phyloP scores from a whole-genome alignment of 2,329 filamentous ascomycete species.

The Fusarium sulawesiense region DNA sequence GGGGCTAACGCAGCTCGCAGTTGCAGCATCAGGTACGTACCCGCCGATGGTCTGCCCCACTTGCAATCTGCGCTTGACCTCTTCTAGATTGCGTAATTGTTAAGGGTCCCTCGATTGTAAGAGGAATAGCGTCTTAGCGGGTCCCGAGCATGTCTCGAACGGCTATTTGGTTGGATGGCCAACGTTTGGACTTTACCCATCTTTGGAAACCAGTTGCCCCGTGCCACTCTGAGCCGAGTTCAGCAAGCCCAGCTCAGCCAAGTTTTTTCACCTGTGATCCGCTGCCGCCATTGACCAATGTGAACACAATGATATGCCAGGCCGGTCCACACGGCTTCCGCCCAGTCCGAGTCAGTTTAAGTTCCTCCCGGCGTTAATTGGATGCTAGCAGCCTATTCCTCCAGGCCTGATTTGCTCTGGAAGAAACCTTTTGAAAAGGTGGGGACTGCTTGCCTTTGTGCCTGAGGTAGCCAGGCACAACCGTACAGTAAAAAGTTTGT shows the following conservation, averaged over 20 bases:
- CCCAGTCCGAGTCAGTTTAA: constrained; percentile 35
- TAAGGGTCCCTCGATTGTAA: constrained; percentile 36
- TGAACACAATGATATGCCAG: not conserved
- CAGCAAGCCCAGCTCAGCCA: constrained; percentile 22
- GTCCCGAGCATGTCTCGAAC: constrained; percentile 26
- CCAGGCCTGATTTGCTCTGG: constrained; percentile 6
- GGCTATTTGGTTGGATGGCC: constrained; percentile 43
- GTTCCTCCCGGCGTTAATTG: constrained; percentile 9
- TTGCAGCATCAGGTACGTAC: constrained; percentile 38
- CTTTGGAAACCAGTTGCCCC: constrained; percentile 35
- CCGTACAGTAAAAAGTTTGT: not conserved
- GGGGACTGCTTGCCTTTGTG: not conserved
- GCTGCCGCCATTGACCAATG: constrained; percentile 30
- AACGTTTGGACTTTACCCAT: constrained; percentile 30
- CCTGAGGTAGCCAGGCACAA: constrained; percentile 26
- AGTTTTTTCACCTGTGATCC: constrained; percentile 27
- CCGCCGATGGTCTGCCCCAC: constrained; percentile 14
- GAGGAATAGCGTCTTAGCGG: constrained; percentile 28
- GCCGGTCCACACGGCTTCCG: constrained; percentile 29
- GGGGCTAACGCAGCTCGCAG: constrained; percentile 29
- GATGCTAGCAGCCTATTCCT: constrained; percentile 17
- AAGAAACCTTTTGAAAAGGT: constrained; percentile 1
- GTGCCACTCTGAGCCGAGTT: constrained; percentile 35
- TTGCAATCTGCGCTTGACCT: constrained; percentile 31
- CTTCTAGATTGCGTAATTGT: constrained; percentile 40